Evolutionary conservation across 768 basidiomycete species (phyloP).

Genomic region (Kockovaella imperatae): DNA sequence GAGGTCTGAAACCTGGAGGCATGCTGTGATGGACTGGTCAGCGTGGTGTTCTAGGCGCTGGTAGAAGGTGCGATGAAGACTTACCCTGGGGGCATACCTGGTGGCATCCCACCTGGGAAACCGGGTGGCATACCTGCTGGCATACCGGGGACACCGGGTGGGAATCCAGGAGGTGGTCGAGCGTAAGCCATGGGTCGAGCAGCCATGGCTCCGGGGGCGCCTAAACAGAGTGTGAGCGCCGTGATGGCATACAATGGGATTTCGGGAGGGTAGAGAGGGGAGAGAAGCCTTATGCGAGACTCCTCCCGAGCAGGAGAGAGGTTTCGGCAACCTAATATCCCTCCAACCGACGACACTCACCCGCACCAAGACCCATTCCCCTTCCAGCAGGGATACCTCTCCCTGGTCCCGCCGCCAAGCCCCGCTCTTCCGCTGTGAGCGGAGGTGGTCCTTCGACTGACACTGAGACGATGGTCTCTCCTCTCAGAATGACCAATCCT

Average conservation of each 20-base stretch:
- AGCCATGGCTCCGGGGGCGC: conserved; percentile 43
- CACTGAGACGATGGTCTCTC: conserved; percentile 91
- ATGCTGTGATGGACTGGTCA: conserved; percentile 14
- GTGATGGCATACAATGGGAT: neutral
- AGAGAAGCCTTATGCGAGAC: neutral
- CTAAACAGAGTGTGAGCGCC: conserved; percentile 2
- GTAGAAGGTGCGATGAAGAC: conserved; percentile 3
- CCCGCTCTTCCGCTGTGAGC: conserved; percentile 78
- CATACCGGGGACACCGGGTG: conserved; percentile 63
- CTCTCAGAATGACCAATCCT: conserved; percentile 92
- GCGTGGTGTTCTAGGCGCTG: neutral
- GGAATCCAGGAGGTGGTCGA: conserved; percentile 46
- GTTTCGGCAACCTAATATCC: neutral
- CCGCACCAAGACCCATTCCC: conserved; percentile 65
- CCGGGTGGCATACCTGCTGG: conserved; percentile 51
- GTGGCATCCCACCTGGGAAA: conserved; percentile 38
- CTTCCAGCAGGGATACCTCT: conserved; percentile 93
- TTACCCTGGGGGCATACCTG: conserved; percentile 44
- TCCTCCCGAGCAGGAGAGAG: neutral
- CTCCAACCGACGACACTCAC: too few species aligned
- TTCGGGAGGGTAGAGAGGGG: neutral
- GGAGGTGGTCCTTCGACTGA: conserved; percentile 94
- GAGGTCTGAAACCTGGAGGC: conserved; percentile 43
- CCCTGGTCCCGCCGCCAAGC: conserved; percentile 77
- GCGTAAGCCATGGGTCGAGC: conserved; percentile 47